phyloP scores from a whole-genome alignment of 2,329 filamentous ascomycete genomes.

The Parastagonospora nodorum region DNA sequence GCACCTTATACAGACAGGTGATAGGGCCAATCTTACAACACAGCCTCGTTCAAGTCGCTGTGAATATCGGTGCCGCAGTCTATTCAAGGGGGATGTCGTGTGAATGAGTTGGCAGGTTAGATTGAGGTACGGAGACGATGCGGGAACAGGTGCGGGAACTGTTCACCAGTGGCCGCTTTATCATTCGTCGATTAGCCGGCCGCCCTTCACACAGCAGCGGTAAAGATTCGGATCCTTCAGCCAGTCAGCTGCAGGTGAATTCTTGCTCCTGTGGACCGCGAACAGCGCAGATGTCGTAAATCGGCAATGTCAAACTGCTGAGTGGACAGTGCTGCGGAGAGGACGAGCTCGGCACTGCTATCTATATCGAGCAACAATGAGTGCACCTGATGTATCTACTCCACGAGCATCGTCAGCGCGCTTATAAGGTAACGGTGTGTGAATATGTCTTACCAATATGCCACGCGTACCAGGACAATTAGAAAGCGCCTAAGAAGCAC shows the following conservation, averaged over 20 bases:
- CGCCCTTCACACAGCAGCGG: conserved; percentile 30
- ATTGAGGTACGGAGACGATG: conserved; percentile 11
- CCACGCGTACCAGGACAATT: conserved; percentile 31
- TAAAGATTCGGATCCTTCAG: conserved; percentile 12
- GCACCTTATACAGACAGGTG: conserved; percentile 8
- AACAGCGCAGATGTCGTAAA: conserved; percentile 10
- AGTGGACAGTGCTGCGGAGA: conserved; percentile 17
- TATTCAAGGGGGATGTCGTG: conserved; percentile 11
- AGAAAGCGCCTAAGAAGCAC: conserved; percentile 12
- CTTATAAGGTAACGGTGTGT: conserved; percentile 16
- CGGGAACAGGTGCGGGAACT: conserved; percentile 17
- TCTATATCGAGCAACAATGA: conserved; percentile 25
- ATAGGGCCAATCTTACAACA: conserved; percentile 12
- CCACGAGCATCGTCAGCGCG: conserved; percentile 23
- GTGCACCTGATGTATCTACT: conserved; percentile 17
- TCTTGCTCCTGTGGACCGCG: conserved; percentile 2
- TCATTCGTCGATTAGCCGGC: conserved; percentile 27
- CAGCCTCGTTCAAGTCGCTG: conserved; percentile 2
- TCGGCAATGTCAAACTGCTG: conserved; percentile 7
- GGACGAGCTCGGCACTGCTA: conserved; percentile 16
- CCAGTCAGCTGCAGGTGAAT: conserved; percentile 2
- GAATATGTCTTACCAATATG: conserved; percentile 26
- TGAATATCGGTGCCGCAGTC: conserved; percentile 10
- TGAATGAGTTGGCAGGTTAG: conserved; percentile 16
- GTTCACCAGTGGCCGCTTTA: conserved; percentile 20